Evolutionary conservation across 495 filamentous ascomycete genomes (phyloP), one percentile per base, ranked within the genome.

Genomic region (Podospora sp.): DNA sequence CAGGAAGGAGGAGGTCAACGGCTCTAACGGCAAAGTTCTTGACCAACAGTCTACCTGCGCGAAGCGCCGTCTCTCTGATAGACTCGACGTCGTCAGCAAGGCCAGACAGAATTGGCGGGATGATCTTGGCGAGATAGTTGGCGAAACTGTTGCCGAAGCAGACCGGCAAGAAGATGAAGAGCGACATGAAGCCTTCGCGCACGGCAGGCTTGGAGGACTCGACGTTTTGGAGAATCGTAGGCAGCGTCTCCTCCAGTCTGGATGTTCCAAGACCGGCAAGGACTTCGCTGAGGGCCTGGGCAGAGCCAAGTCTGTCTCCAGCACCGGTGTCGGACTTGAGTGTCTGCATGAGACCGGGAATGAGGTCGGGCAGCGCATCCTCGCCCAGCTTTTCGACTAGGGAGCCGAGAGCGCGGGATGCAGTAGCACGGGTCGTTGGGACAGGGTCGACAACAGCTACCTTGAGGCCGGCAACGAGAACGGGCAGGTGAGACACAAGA

Each of bases 81-180:
- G 92, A 91, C 72, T 98, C 95, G 65, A 97, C 81, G 74, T 99
- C 95, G 70, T 99, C 95, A 20, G 95, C 96, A 75, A 99, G 86
- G 73, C 96, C 96, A 55, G 92, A 88, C 66, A 99, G 84, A 71
- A 99, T 98, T 4, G 95, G 93, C 2, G 95, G 95, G 73, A 99
- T 97, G 72, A 99, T 97, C 74, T 89, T 92, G 83, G 89, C 91
- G 60, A 99, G 90, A 73, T 99, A 99, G 73, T 91, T 90, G 68
- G 95, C 92, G 76, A 99, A 99, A 81, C 93, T 96, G 83, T 98
- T 98, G 70, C 95, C 95, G 75, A 99, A 99, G 79, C 95, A 99
- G 65, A 96, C 96, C 20, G 95, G 95, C 79, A 99, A 87, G 84
- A 96, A 99, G 69, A 99, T 97, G 80, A 99, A 99, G 50, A 99